phyloP scores from a whole-genome alignment of 2,329 filamentous ascomycete species.

The Penicillium crustosum region DNA sequence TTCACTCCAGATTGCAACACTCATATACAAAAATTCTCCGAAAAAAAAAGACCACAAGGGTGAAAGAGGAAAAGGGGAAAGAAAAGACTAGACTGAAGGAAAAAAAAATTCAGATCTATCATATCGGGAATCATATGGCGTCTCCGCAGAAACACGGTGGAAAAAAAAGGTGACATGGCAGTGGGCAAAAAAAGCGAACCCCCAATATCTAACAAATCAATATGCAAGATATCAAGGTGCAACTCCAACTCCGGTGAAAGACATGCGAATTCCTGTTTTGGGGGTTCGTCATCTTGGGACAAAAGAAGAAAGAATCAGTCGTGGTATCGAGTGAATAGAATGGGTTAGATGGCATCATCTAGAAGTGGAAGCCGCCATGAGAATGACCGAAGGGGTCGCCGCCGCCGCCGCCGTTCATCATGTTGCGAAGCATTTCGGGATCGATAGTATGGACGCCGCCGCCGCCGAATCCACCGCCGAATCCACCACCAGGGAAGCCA shows the following conservation, averaged over 20 bases:
- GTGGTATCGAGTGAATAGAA: conserved; percentile 2
- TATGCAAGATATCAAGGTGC: conserved; percentile 6
- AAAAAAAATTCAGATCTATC: conserved; percentile 15
- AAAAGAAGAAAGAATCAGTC: conserved; percentile 8
- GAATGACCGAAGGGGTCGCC: conserved; percentile 42
- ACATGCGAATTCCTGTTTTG: conserved; percentile 13
- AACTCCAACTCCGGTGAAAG: conserved; percentile 14
- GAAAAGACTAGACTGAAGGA: neutral
- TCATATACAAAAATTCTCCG: conserved; percentile 12
- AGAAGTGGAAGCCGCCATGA: conserved; percentile 60
- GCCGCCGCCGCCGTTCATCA: conserved; percentile 69
- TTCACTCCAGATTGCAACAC: conserved; percentile 16
- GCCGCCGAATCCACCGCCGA: conserved; percentile 44
- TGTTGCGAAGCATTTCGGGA: conserved; percentile 76
- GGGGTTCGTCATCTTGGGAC: neutral
- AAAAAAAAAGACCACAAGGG: neutral
- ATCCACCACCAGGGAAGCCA: conserved; percentile 45
- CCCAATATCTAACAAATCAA: conserved; percentile 5
- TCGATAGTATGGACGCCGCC: conserved; percentile 53
- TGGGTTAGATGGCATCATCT: conserved; percentile 22
- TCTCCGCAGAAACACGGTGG: conserved; percentile 12
- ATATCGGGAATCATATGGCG: conserved; percentile 22
- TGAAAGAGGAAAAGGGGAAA: neutral
- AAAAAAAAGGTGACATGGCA: conserved; percentile 8
- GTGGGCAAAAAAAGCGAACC: conserved; percentile 5